These are phyloP conservation scores for Lyophyllum shimeji DNA, from an alignment of 768 basidiomycete genomes.

Conservation along the genomic window DNA sequence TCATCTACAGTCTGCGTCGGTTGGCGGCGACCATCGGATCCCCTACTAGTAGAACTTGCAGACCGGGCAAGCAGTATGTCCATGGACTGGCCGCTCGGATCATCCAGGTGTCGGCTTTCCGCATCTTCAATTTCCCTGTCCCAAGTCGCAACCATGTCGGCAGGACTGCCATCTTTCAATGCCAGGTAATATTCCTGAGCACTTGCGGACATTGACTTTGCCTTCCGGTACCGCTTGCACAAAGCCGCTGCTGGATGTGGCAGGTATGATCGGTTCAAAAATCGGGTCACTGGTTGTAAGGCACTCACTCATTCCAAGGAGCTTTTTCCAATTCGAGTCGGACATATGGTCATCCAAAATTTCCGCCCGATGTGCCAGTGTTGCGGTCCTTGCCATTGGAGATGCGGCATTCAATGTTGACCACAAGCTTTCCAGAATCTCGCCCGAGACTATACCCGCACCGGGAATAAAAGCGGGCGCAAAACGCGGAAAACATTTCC, in stretches of 20 bases:
- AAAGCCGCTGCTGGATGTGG: background rate
- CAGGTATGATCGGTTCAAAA: too few species aligned
- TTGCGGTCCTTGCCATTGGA: slow-evolving; percentile 2
- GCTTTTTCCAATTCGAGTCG: slow-evolving; percentile 25
- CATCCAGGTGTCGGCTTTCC: background rate
- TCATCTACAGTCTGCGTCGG: background rate
- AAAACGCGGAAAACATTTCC: slow-evolving; percentile 23
- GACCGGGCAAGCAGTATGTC: background rate
- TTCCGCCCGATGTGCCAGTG: slow-evolving; percentile 14
- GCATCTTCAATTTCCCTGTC: background rate
- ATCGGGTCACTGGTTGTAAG: slow-evolving; percentile 12
- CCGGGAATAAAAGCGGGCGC: background rate
- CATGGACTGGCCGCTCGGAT: background rate
- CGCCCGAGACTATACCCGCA: slow-evolving; percentile 9
- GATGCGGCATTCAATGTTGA: slow-evolving; percentile 13
- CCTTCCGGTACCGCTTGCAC: background rate
- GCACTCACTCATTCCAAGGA: background rate
- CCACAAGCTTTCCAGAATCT: slow-evolving; percentile 22
- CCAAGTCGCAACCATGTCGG: background rate
- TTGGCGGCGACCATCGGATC: too few species aligned
- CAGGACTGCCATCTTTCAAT: background rate
- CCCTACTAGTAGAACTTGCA: too few species aligned
- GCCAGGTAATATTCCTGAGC: background rate
- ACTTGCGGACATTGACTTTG: background rate
- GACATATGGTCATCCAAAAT: slow-evolving; percentile 22